Percentiles rank a stretch among this genome's conserved stretches.
phyloP scores from a whole-genome alignment of 2,329 filamentous ascomycete genomes.

The Xylariaceae sp. region DNA sequence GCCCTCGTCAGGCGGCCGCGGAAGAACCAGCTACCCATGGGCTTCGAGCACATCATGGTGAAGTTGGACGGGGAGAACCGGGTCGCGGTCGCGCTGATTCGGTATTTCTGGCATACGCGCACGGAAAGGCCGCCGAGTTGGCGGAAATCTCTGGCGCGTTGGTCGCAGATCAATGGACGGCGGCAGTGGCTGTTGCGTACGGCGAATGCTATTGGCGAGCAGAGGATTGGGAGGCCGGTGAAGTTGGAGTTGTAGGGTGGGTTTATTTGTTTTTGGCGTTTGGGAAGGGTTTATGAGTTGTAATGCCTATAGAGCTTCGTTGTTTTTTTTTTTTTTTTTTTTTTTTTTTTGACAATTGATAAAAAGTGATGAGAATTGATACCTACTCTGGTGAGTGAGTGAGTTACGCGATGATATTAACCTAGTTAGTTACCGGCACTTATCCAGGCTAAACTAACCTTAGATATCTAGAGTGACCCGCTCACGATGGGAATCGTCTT shows the following conservation, averaged over 20 bases:
- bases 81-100: conserved; percentile 16
- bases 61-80: conserved; percentile 11
- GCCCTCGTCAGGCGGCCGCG: conserved; percentile 17
- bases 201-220: conserved; percentile 10
- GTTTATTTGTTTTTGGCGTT: neutral
- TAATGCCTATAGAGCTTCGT: neutral
- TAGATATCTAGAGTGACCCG: no score
- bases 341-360: neutral
- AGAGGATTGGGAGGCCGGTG: conserved; percentile 4
- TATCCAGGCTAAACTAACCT: no score
- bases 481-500: no score
- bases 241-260: conserved; percentile 14
- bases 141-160: conserved; percentile 19
- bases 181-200: conserved; percentile 16
- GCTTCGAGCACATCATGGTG: conserved; percentile 18
- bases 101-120: conserved; percentile 17
- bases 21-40: conserved; percentile 17
- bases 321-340: neutral
- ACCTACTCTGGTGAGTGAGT: no score
- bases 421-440: no score
- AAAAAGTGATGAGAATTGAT: neutral
- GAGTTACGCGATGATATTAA: no score
- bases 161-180: conserved; percentile 18
- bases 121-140: conserved; percentile 15
- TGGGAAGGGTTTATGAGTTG: neutral